These are phyloP conservation scores for Paradendryphiella salina DNA, from an alignment of 2,329 filamentous ascomycete species.

Conservation along the genomic window DNA sequence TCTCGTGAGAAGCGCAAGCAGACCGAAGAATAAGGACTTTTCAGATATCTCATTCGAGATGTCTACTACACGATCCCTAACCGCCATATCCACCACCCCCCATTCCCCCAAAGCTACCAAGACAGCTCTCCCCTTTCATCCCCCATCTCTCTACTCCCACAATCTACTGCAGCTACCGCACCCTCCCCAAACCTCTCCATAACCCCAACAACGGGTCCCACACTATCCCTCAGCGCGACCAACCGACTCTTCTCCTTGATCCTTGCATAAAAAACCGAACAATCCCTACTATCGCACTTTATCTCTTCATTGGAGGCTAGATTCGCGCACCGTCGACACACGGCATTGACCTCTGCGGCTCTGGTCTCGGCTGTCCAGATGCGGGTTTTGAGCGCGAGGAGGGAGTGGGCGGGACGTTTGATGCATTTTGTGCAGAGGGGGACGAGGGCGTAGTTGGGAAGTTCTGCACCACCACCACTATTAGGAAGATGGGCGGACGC, in stretches of 20 bases:
- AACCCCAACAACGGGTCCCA: conserved; percentile 32
- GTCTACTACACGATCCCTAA: too few species aligned
- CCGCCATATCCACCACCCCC: too few species aligned
- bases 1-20: too few species aligned
- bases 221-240: conserved; percentile 25
- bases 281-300: conserved; percentile 88
- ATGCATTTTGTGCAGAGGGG: conserved; percentile 65
- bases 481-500: conserved; percentile 2
- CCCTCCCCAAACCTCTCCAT: conserved; percentile 26
- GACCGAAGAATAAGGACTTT: too few species aligned
- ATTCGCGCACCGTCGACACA: conserved; percentile 81
- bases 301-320: conserved; percentile 74
- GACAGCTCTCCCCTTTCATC: neutral
- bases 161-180: neutral
- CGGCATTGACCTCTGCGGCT: conserved; percentile 64
- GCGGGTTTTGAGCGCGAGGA: conserved; percentile 65
- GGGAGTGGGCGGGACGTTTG: conserved; percentile 58
- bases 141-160: neutral
- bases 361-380: conserved; percentile 67
- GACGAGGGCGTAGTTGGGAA: conserved; percentile 29
- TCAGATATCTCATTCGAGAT: too few species aligned
- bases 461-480: conserved; percentile 11
- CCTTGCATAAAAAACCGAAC: conserved; percentile 85
- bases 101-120: too few species aligned
- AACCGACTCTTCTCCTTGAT: conserved; percentile 58